Base-by-base conservation (phyloP, 1,139 yeast genomes). In the Taphrina pruni region DNA sequence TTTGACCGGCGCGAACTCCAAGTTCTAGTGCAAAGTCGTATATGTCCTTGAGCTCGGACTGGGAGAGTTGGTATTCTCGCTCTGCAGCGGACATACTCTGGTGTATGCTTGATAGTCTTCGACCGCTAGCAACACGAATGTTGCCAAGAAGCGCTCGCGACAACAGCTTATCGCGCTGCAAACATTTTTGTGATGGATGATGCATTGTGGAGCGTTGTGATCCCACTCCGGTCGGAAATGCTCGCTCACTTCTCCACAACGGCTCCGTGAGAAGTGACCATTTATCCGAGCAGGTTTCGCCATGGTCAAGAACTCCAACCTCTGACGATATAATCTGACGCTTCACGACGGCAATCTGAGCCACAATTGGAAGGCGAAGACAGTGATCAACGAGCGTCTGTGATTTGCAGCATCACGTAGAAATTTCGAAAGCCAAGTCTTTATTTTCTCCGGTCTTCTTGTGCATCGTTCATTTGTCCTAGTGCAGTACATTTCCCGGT, bases 11-110 rank as follows among this genome's bases (percentile, higher is more conserved):
- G 5, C 60, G 60, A 7, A 11, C n/a, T 7, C 38, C 60, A 8
- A 55, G 60, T 9, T 55, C 60, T 20, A 55, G 32, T 7, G 60
- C 43, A 14, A 36, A 55, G 26, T 55, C 45, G 14, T 55, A 39
- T 36, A 55, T 39, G 9, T 12, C 60, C 32, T 17, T 35, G 14
- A 36, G 45, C 17, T 50, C 54, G 12, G 35, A 8, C 8, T 50
- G 36, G n/a, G 54, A 50, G n/a, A 50, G 36, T 26, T 50, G 36
- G 21, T 50, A 50, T 21, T 11, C 21, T 35, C 21, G 36, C 36
- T 32, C n/a, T n/a, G 32, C 36, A 11, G 32, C 9, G 11, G 54
- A 21, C 54, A 50, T 50, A 7, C 32, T 26, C 4, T 26, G 32
- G 32, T 26, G 32, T 26, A 26, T 26, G 32, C 32, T 26, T 4